A percentile compares a stretch with the other conserved stretches of the same genome.
These are phyloP conservation scores for Wickerhamomyces bovis DNA, from an alignment of 805 yeast genomes.

Conservation along the genomic window DNA sequence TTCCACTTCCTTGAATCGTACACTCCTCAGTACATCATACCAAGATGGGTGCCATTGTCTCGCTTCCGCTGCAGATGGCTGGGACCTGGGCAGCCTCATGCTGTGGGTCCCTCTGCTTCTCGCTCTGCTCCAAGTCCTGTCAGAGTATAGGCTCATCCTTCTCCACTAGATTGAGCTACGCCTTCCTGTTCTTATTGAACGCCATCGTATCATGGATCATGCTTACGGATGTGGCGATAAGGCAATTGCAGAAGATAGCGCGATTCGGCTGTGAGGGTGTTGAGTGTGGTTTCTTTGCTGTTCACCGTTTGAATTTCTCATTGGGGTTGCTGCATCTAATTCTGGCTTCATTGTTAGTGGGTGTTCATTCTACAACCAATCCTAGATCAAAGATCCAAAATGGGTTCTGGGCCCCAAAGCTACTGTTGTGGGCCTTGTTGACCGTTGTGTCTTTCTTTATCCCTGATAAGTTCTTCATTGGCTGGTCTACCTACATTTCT, in stretches of 20 bases:
- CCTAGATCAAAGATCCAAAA: slow-evolving; percentile 83
- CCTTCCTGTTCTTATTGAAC: slow-evolving; percentile 67
- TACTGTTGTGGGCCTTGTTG: slow-evolving; percentile 51
- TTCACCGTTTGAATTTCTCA: slow-evolving; percentile 87
- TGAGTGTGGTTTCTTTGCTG: slow-evolving; percentile 90
- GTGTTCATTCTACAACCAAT: slow-evolving; percentile 71
- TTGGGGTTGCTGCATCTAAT: slow-evolving; percentile 72
- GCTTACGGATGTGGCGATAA: slow-evolving; percentile 71
- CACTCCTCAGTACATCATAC: background rate
- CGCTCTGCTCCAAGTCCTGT: slow-evolving; percentile 51
- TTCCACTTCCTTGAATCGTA: background rate
- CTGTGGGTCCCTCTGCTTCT: slow-evolving; percentile 74
- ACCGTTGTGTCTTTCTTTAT: slow-evolving; percentile 63
- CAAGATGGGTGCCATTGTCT: slow-evolving; percentile 36
- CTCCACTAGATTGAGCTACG: slow-evolving; percentile 85
- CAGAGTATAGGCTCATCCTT: slow-evolving; percentile 53
- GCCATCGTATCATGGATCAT: slow-evolving; percentile 90
- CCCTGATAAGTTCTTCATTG: slow-evolving; percentile 80
- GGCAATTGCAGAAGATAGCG: slow-evolving; percentile 65
- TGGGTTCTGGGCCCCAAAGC: slow-evolving; percentile 83
- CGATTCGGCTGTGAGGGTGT: slow-evolving; percentile 73
- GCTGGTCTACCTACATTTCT: slow-evolving; percentile 89
- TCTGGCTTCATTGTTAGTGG: slow-evolving; percentile 60
- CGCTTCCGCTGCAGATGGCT: slow-evolving; percentile 61
- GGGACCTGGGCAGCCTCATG: slow-evolving; percentile 67